Conservation (phyloP, 176 grass and related monocot species). For the Aegilops tauschii region DNA sequence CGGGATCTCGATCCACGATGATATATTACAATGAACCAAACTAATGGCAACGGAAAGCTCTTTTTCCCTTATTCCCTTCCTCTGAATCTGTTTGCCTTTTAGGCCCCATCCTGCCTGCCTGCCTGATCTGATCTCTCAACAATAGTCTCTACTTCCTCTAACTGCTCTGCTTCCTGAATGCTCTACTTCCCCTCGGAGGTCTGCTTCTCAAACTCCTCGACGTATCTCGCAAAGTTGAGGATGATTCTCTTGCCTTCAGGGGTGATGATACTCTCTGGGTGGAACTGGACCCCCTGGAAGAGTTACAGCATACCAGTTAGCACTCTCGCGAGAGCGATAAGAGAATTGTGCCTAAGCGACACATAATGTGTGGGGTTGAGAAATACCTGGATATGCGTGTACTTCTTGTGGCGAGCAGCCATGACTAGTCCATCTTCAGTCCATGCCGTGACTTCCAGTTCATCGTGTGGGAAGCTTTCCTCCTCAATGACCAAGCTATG, state of each 20-base stretch:
- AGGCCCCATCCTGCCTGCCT: not conserved
- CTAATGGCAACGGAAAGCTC: not conserved
- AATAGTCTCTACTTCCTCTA: not conserved
- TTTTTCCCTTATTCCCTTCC: not conserved
- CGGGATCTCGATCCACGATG: not conserved
- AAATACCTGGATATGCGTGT: slow-evolving; percentile 81
- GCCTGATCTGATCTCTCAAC: not conserved
- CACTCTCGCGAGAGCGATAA: not conserved
- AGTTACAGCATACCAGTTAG: not conserved
- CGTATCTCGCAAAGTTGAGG: slow-evolving; percentile 66
- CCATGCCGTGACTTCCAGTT: slow-evolving; percentile 78
- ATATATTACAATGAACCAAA: slow-evolving; percentile 30
- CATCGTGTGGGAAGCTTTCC: slow-evolving; percentile 77
- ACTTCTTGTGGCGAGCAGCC: slow-evolving; percentile 79
- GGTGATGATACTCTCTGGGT: slow-evolving; percentile 96
- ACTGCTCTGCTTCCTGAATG: slow-evolving; percentile 34
- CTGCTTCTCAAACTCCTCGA: slow-evolving; percentile 55
- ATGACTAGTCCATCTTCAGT: slow-evolving; percentile 91
- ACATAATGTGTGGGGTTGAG: not conserved
- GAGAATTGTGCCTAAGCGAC: not conserved
- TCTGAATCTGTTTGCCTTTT: not conserved
- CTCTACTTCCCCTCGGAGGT: slow-evolving; percentile 12
- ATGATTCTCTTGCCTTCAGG: slow-evolving; percentile 80
- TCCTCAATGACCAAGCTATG: slow-evolving; percentile 94
- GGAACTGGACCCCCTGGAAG: slow-evolving; percentile 92